Percentiles rank a stretch among this genome's conserved stretches.
phyloP scores from a whole-genome alignment of 2,329 filamentous ascomycete species.

The Colletotrichum sidae region DNA sequence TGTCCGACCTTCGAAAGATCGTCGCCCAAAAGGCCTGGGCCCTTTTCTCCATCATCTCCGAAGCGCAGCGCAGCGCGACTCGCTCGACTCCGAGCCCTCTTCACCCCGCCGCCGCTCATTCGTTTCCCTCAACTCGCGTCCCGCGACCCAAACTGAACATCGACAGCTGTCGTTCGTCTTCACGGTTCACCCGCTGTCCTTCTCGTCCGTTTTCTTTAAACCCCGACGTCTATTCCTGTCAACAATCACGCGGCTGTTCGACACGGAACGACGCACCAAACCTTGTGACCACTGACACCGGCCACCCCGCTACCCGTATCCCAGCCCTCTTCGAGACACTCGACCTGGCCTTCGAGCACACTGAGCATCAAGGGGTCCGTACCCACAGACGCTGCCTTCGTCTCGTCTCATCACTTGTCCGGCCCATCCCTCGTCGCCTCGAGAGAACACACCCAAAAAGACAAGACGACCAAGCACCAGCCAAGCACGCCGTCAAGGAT shows the following conservation, averaged over 20 bases:
- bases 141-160: too few relatives aligned
- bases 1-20: neutral
- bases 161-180: too few relatives aligned
- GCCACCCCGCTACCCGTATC: conserved; percentile 27
- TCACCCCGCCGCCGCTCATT: too few relatives aligned
- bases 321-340: conserved; percentile 33
- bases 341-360: conserved; percentile 27
- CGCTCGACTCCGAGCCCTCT: too few relatives aligned
- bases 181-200: too few relatives aligned
- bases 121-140: too few relatives aligned
- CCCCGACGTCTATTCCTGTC: conserved; percentile 9
- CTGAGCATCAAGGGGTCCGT: conserved; percentile 34
- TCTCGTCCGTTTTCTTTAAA: neutral
- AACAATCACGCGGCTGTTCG: conserved; percentile 3
- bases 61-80: too few relatives aligned
- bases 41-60: too few relatives aligned
- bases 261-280: conserved; percentile 11
- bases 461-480: conserved; percentile 36
- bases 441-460: conserved; percentile 6
- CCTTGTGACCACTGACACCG: conserved; percentile 29
- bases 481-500: conserved; percentile 33
- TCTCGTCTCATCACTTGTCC: conserved; percentile 32
- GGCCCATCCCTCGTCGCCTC: conserved; percentile 14
- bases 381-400: conserved; percentile 36
- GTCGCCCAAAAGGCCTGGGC: too few relatives aligned